A percentile compares a stretch with the other conserved stretches of the same genome.
phyloP scores from a whole-genome alignment of 2,329 filamentous ascomycete genomes.

The Exophiala dermatitidis region DNA sequence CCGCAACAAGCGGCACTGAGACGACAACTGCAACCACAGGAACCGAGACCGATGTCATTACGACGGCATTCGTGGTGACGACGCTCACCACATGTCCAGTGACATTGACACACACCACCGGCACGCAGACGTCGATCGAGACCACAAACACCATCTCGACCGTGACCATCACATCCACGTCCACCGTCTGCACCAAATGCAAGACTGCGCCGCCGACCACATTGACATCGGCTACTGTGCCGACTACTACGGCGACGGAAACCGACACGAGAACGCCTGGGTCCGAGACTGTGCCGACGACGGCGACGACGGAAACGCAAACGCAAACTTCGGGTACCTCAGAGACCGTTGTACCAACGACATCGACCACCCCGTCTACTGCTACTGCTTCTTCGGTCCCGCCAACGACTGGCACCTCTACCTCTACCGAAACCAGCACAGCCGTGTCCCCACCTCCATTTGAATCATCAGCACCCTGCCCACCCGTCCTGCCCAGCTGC shows the following conservation, averaged over 20 bases:
- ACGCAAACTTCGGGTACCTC: not conserved
- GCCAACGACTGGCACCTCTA: conserved; percentile 14
- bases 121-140: conserved; percentile 9
- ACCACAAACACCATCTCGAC: conserved; percentile 10
- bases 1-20: conserved; percentile 7
- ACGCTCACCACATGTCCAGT: conserved; percentile 11
- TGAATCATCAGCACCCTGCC: conserved; percentile 40
- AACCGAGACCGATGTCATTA: conserved; percentile 8
- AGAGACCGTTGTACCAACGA: too few relatives aligned
- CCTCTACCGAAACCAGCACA: conserved; percentile 25
- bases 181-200: conserved; percentile 10
- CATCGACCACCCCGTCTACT: too few relatives aligned
- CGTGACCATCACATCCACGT: conserved; percentile 11
- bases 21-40: conserved; percentile 2
- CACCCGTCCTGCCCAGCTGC: conserved; percentile 73
- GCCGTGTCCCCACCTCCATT: not conserved
- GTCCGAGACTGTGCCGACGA: conserved; percentile 28
- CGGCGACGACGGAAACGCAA: conserved; percentile 9
- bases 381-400: too few relatives aligned
- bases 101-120: conserved; percentile 15
- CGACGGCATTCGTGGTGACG: conserved; percentile 10
- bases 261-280: not conserved
- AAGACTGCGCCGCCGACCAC: conserved; percentile 8
- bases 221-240: conserved; percentile 1
- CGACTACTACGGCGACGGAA: conserved; percentile 29